Conservation (phyloP, 1,284 basidiomycete species). For the Fomitopsis schrenkii region DNA sequence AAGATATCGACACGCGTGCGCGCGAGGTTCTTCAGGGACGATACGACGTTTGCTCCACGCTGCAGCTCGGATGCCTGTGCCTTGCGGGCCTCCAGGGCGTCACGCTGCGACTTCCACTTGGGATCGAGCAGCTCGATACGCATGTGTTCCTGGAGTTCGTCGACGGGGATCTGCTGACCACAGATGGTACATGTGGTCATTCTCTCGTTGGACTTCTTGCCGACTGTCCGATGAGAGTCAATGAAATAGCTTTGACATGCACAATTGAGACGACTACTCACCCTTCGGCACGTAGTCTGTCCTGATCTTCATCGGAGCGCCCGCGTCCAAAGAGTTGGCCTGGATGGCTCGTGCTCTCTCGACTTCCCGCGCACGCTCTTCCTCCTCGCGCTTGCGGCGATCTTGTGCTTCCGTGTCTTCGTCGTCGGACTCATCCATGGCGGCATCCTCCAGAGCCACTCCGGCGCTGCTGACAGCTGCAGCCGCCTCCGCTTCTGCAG, state of each 20-base stretch:
- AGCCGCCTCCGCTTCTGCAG: slow-evolving; percentile 73
- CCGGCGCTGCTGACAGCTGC: slow-evolving; percentile 63
- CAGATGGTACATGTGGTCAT: slow-evolving; percentile 92
- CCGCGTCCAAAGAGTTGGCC: slow-evolving; percentile 68
- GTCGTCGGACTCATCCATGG: slow-evolving; percentile 75
- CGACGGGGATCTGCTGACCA: slow-evolving; percentile 89
- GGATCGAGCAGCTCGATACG: slow-evolving; percentile 98
- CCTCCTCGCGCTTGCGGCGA: slow-evolving; percentile 67
- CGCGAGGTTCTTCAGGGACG: slow-evolving; percentile 87
- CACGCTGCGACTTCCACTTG: slow-evolving; percentile 94
- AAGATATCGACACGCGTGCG: slow-evolving; percentile 93
- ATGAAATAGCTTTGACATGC: slow-evolving; percentile 4
- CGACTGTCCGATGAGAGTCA: slow-evolving; percentile 40
- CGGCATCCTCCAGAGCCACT: slow-evolving; percentile 53
- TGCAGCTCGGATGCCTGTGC: slow-evolving; percentile 87
- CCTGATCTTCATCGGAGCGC: slow-evolving; percentile 92
- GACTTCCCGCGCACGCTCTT: slow-evolving; percentile 73
- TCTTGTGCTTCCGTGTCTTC: slow-evolving; percentile 67
- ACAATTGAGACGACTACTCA: slow-evolving; percentile 36
- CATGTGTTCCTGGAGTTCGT: slow-evolving; percentile 97
- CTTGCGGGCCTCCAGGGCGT: slow-evolving; percentile 81
- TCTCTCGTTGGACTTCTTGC: slow-evolving; percentile 63
- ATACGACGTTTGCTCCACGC: slow-evolving; percentile 87
- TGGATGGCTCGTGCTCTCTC: slow-evolving; percentile 78
- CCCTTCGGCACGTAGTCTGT: slow-evolving; percentile 95